These are phyloP conservation scores for Penstemon newberryi DNA, from an alignment of 257 asterid species.

Conservation along the genomic window DNA sequence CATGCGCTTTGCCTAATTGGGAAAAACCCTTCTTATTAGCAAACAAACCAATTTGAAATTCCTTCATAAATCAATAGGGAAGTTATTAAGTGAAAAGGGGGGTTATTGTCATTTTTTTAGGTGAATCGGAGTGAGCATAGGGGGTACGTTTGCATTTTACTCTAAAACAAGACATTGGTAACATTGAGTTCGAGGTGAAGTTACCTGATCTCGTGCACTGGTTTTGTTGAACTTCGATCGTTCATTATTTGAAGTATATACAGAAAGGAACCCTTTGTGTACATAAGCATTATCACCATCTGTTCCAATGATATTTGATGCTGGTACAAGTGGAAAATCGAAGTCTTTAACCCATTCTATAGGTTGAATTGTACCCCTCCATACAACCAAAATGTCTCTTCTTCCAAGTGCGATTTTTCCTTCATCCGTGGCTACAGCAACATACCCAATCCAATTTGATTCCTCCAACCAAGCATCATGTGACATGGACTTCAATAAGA, in stretches of 20 bases:
- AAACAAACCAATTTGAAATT: too few relatives aligned
- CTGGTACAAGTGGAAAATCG: slow-evolving; percentile 42
- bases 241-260: slow-evolving; percentile 33
- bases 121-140: too few relatives aligned
- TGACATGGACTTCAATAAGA: slow-evolving; percentile 37
- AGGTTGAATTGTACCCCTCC: slow-evolving; percentile 57
- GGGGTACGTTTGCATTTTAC: not conserved
- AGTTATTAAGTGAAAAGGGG: too few relatives aligned
- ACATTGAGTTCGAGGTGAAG: not conserved
- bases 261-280: slow-evolving; percentile 38
- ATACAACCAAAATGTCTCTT: slow-evolving; percentile 59
- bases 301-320: slow-evolving; percentile 36
- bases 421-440: slow-evolving; percentile 64
- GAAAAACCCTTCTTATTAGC: too few relatives aligned
- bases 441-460: slow-evolving; percentile 59
- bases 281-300: slow-evolving; percentile 12
- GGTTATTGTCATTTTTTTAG: too few relatives aligned
- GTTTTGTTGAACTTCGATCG: slow-evolving; percentile 28
- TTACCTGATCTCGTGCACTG: slow-evolving; percentile 51
- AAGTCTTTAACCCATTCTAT: slow-evolving; percentile 56
- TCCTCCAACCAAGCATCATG: slow-evolving; percentile 33
- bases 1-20: too few relatives aligned
- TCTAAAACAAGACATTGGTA: not conserved
- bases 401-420: slow-evolving; percentile 57
- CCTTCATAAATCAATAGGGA: not conserved